Base-by-base conservation (phyloP, 192 early-diverging fungal species). In the Backusella australiensis region DNA sequence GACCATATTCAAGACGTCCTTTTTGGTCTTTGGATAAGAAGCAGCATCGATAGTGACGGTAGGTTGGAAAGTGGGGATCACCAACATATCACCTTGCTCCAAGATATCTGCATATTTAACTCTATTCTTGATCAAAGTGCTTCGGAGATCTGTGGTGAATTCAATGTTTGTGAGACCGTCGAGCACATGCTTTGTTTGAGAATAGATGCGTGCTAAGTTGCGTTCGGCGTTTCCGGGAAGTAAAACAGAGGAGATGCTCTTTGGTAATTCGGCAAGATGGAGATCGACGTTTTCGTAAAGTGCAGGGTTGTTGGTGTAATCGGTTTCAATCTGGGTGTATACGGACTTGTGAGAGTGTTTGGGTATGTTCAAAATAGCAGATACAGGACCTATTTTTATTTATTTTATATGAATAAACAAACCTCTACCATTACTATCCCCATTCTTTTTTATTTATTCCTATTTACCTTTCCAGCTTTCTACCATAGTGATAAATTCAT, bases 191-290 rank as follows among this genome's bases (percentile, higher is more conserved):
- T 88, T 86, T 1, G 85, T 79, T 15, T 83, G 78, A 3, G 85
- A 80, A 75, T 87, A 88, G 19, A 90, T 80, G 8, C 89, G 76
- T 23, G 86, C 87, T 15, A 88, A 11, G 52, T 88, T 88, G 9
- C 85, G 81, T 73, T 90, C 81, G 19, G 85, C 73, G 59, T 88
- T 90, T 39, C 78, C 19, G 6, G 78, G 68, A 14, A 79, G 8
- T 4, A 74, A 11, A 3, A 78, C 44, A 1, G 77, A 73, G 0
- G 67, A 34, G 2, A 38, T 29, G 9, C 23, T 21, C 26, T 52
- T 44, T 29, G 26, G 82, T 77, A 34, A 72, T 26, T 78, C 78
- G 17, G 84, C 74, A 9, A 90, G 69, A 74, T 90, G 89, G 32
- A 90, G 74, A 29, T 88, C 87, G 35, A 86, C 86, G 46, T 87